Conservation (phyloP, 2,329 filamentous ascomycete genomes). For the Lithohypha guttulata region DNA sequence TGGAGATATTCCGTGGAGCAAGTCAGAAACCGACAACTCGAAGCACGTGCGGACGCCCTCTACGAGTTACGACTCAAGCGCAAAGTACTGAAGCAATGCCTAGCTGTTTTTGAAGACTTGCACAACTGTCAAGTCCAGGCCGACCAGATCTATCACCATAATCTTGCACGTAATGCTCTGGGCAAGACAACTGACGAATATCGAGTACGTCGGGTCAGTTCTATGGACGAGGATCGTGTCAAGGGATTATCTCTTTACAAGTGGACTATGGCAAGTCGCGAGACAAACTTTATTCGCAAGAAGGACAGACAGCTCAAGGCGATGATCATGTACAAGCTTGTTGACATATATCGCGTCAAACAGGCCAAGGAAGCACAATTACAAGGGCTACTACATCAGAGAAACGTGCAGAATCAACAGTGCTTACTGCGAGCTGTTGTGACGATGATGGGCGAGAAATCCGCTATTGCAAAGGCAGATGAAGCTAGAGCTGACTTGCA, state of each 20-base stretch:
- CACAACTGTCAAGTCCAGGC: constrained; percentile 1
- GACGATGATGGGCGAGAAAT: constrained; percentile 1
- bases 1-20: neutral
- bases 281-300: neutral
- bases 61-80: constrained; percentile 8
- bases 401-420: neutral
- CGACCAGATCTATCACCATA: constrained; percentile 5
- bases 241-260: constrained; percentile 8
- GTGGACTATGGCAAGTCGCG: constrained; percentile 7
- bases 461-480: neutral
- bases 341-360: neutral
- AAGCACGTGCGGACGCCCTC: constrained; percentile 3
- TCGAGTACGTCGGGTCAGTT: constrained; percentile 5
- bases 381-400: constrained; percentile 1
- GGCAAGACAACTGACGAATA: constrained; percentile 5
- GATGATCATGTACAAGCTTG: constrained; percentile 1
- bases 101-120: constrained; percentile 6
- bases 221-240: constrained; percentile 8
- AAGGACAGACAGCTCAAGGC: constrained; percentile 5
- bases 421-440: neutral
- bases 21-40: neutral
- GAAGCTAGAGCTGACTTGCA: constrained; percentile 2
- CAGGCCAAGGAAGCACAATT: constrained; percentile 5
- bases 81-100: constrained; percentile 9
- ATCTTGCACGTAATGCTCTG: constrained; percentile 4